phyloP scores from a whole-genome alignment of 306 rosid genomes.

The Astragalus glycyphyllos region DNA sequence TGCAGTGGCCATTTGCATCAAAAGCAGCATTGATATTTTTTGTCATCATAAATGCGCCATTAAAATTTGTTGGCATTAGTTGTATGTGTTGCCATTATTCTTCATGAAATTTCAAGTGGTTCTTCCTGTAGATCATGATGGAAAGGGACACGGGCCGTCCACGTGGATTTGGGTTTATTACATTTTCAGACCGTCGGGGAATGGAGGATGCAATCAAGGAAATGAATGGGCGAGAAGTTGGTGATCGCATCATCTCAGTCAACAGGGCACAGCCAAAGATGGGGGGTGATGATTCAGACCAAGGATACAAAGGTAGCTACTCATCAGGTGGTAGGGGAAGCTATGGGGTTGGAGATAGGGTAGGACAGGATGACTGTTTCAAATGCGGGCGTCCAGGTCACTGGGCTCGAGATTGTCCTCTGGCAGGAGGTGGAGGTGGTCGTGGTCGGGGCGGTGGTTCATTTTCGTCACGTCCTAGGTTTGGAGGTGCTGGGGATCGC shows the following conservation, averaged over 20 bases:
- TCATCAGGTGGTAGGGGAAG: slow-evolving; percentile 84
- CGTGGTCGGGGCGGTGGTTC: slow-evolving; percentile 75
- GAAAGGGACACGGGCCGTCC: slow-evolving; percentile 94
- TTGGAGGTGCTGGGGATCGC: slow-evolving; percentile 78
- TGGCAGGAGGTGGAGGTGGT: slow-evolving; percentile 72
- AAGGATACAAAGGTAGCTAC: slow-evolving; percentile 77
- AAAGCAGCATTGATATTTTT: slow-evolving; percentile 29
- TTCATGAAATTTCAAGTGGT: slow-evolving; percentile 44
- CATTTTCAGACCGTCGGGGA: slow-evolving; percentile 88
- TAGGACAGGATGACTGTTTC: slow-evolving; percentile 93
- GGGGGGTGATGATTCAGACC: slow-evolving; percentile 82
- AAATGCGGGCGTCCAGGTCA: slow-evolving; percentile 97
- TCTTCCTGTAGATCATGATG: slow-evolving; percentile 84
- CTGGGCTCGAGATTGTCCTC: slow-evolving; percentile 97
- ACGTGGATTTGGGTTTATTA: slow-evolving; percentile 96
- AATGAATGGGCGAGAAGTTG: slow-evolving; percentile 90
- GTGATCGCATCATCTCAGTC: slow-evolving; percentile 85
- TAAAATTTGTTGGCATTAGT: slow-evolving; percentile 31
- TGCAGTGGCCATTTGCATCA: slow-evolving; percentile 36
- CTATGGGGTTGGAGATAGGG: slow-evolving; percentile 73
- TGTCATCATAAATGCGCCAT: slow-evolving; percentile 28
- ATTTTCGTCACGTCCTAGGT: slow-evolving; percentile 82
- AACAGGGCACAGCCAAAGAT: slow-evolving; percentile 92
- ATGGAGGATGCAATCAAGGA: slow-evolving; percentile 99
- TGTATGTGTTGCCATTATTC: slow-evolving; percentile 29